Conservation (phyloP, 2,329 filamentous ascomycete species). For the Botrytis pseudocinerea region DNA sequence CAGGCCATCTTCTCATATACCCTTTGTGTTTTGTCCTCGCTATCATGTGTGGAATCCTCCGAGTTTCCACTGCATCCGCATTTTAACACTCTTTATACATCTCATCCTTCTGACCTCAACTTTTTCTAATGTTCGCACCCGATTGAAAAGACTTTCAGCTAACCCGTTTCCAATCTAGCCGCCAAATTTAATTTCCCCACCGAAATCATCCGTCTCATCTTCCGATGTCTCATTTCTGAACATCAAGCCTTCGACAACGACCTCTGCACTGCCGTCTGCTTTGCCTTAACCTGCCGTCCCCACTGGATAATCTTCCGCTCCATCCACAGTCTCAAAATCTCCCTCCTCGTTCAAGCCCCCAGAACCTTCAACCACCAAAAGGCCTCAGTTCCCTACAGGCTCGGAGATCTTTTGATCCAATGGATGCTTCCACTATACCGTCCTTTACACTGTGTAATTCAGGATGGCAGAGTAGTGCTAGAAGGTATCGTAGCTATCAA, state of each 20-base stretch:
- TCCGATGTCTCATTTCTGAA: background rate
- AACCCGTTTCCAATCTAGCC: background rate
- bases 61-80: background rate
- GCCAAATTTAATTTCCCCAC: background rate
- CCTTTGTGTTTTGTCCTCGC: background rate
- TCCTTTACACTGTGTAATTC: background rate
- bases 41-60: background rate
- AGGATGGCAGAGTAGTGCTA: rapidly evolving
- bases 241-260: background rate
- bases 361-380: rapidly evolving
- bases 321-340: background rate
- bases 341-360: background rate
- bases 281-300: background rate
- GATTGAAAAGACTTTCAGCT: background rate
- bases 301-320: background rate
- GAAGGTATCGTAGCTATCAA: rapidly evolving
- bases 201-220: background rate
- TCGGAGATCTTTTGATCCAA: background rate
- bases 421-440: background rate
- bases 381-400: background rate
- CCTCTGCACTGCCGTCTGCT: background rate
- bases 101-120: no score
- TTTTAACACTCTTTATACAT: background rate
- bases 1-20: background rate
- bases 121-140: background rate